phyloP scores from a whole-genome alignment of 371 early-diverging fungal genomes.

The Umbelopsis sp. region DNA sequence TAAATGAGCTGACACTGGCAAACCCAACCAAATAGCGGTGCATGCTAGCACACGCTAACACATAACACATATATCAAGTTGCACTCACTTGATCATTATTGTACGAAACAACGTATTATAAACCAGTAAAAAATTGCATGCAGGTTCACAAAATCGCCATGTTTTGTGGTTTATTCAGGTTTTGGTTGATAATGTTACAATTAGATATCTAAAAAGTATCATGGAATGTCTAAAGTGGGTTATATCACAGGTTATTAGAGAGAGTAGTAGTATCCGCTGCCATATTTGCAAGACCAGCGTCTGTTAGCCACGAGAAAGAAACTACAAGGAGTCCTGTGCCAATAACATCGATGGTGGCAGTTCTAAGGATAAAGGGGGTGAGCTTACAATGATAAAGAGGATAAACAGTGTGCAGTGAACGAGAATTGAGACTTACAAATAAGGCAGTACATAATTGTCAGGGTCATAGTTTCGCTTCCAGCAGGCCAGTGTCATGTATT shows the following conservation, averaged over 20 bases:
- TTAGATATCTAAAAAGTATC: slow-evolving; percentile 17
- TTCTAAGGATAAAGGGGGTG: slow-evolving; percentile 32
- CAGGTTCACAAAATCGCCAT: too few species aligned
- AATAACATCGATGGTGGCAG: slow-evolving; percentile 64
- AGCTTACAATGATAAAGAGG: slow-evolving; percentile 7
- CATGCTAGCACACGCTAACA: neutral
- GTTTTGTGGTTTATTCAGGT: too few species aligned
- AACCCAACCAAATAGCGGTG: neutral
- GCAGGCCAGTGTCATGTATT: slow-evolving; percentile 56
- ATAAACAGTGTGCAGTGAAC: slow-evolving; percentile 27
- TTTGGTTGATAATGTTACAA: slow-evolving; percentile 16
- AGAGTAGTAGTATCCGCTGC: slow-evolving; percentile 15
- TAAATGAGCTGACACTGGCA: too few species aligned
- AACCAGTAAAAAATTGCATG: too few species aligned
- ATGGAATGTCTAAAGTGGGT: slow-evolving; percentile 10
- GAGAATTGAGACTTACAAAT: slow-evolving; percentile 52
- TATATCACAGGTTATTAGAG: slow-evolving; percentile 17
- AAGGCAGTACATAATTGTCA: slow-evolving; percentile 84
- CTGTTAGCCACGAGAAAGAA: slow-evolving; percentile 45
- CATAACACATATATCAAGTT: too few species aligned
- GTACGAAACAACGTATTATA: neutral
- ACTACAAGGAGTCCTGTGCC: slow-evolving; percentile 59
- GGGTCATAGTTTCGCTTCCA: slow-evolving; percentile 82
- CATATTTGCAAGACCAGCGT: slow-evolving; percentile 39
- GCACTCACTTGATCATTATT: neutral